Evolutionary conservation across 2,329 filamentous ascomycete genomes (phyloP).

Genomic region (Diaporthe destruens): DNA sequence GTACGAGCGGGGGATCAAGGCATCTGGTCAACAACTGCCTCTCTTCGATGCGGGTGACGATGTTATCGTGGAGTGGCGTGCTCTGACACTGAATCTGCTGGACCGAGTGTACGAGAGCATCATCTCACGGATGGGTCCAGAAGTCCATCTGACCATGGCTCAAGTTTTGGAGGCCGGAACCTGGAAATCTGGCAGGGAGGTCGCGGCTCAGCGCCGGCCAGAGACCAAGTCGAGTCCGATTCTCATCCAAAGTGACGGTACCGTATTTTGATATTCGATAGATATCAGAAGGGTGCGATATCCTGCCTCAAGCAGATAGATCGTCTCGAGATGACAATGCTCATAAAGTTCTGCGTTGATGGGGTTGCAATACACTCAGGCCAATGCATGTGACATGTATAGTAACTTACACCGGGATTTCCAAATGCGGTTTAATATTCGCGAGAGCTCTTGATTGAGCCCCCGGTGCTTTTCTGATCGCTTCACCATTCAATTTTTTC

Average conservation of each 20-base stretch:
- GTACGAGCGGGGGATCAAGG: slow-evolving; percentile 75
- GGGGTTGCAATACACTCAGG: not conserved
- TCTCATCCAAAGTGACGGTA: slow-evolving; percentile 84
- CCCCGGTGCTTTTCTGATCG: not conserved
- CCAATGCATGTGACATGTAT: not conserved
- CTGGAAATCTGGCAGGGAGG: slow-evolving; percentile 79
- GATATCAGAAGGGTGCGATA: not conserved
- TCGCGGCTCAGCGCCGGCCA: slow-evolving; percentile 82
- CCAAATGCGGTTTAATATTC: not conserved
- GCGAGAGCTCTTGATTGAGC: not conserved
- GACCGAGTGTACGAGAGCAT: slow-evolving; percentile 62
- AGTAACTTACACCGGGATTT: not conserved
- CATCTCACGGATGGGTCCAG: slow-evolving; percentile 51
- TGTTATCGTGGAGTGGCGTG: slow-evolving; percentile 71
- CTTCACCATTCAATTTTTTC: not conserved
- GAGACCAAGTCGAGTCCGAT: slow-evolving; percentile 87
- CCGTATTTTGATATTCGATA: slow-evolving; percentile 72
- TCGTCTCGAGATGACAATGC: not conserved
- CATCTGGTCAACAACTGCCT: slow-evolving; percentile 59
- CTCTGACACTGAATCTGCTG: slow-evolving; percentile 66
- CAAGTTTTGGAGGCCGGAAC: slow-evolving; percentile 67
- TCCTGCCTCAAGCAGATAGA: not conserved
- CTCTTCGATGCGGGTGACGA: slow-evolving; percentile 66
- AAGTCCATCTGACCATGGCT: slow-evolving; percentile 57
- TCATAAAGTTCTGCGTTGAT: not conserved